phyloP scores from a whole-genome alignment of 208 protist species.

The Leishmania braziliensis region DNA sequence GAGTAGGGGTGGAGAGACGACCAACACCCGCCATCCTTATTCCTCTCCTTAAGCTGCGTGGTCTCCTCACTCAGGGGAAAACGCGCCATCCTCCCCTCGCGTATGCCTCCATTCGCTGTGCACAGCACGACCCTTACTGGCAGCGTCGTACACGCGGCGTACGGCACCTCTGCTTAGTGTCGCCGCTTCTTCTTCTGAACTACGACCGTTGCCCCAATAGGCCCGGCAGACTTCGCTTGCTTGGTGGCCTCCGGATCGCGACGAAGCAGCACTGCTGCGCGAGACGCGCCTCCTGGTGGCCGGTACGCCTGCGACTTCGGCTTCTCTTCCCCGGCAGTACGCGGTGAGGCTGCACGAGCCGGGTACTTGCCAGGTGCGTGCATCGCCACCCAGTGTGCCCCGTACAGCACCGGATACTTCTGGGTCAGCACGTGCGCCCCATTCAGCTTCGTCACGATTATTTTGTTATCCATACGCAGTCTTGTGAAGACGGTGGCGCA shows the following conservation, averaged over 20 bases:
- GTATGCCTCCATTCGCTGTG: not conserved
- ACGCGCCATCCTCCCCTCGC: not conserved
- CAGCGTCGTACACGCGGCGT: not conserved
- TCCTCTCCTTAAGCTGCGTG: not conserved
- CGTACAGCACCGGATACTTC: slow-evolving; percentile 80
- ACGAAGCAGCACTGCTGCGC: slow-evolving; percentile 63
- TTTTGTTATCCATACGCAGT: slow-evolving; percentile 86
- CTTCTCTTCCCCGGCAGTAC: slow-evolving; percentile 33
- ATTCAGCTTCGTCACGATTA: slow-evolving; percentile 78
- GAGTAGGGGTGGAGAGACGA: not conserved
- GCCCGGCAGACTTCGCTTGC: slow-evolving; percentile 64
- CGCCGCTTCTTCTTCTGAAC: slow-evolving; percentile 52
- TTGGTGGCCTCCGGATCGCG: slow-evolving; percentile 47
- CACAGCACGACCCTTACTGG: not conserved
- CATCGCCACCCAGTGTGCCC: slow-evolving; percentile 77
- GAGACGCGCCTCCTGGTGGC: slow-evolving; percentile 62
- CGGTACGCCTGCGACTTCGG: slow-evolving; percentile 79
- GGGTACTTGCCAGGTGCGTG: slow-evolving; percentile 39
- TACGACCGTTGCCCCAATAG: slow-evolving; percentile 62
- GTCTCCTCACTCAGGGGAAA: not conserved
- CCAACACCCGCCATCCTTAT: not conserved
- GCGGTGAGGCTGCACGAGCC: slow-evolving; percentile 48
- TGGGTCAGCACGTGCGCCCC: slow-evolving; percentile 68
- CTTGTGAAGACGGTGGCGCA: slow-evolving; percentile 83
- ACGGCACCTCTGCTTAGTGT: slow-evolving; percentile 9